Evolutionary conservation across 1,284 basidiomycete species (phyloP), one percentile per base, ranked within the genome.

Genomic region (Psilocybe mexicana): DNA sequence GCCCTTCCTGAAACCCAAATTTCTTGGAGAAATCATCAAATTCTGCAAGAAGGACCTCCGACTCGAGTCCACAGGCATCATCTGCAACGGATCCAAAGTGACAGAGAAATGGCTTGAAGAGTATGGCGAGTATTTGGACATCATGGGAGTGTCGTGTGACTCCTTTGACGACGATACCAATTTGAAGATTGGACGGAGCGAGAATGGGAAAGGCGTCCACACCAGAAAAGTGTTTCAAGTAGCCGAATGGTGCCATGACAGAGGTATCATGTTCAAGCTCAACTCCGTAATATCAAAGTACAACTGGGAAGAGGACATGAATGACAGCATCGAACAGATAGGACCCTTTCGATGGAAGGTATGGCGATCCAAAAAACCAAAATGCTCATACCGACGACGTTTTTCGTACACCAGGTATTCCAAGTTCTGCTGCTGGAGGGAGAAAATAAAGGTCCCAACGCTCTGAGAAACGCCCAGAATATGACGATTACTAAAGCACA

Each of bases 11-110:
- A 65, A 76, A 43, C 68, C 77, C 1, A 58, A 64, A 2, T 76
- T 74, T 50, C 71, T 78, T 6, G 76, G 75, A 0, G 73, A 76
- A 28, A 54, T 76, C 0, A 76, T 78, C 67, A 67, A 69, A 3
- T 78, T 68, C 43, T 76, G 76, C 58, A 77, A 78, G 57, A 72
- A 73, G 28, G 76, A 76, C 6, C 69, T 79, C 0, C 36, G 57
- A 0, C 50, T 78, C 23, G 76, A 78, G 52, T 75, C 75, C 1
- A 74, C 70, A 36, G 71, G 71, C 6, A 69, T 79, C 23, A 75
- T 77, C 10, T 74, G 63, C 63, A 79, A 78, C 46, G 75, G 73
- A 0, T 75, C 73, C 5, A 78, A 74, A 61, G 76, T 77, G 26
- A 76, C 76, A 0, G 72, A 77, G 54, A 71, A 69, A 51, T 78